These are phyloP conservation scores for Starmerella floris DNA, from an alignment of 805 yeast genomes.

Conservation along the genomic window DNA sequence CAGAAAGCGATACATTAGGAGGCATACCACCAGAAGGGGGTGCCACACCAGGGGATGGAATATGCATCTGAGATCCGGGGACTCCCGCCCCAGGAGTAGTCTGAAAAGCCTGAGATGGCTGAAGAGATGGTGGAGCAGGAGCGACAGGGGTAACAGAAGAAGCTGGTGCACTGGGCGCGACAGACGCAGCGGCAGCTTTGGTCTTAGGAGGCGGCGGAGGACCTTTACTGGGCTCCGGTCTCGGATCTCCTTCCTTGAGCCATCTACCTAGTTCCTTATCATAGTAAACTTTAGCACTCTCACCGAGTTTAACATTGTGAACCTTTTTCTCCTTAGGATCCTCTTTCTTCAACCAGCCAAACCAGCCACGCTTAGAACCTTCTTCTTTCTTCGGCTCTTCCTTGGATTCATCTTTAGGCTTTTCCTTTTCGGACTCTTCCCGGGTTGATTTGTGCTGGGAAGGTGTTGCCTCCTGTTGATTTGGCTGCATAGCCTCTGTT, in stretches of 20 bases:
- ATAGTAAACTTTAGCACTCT: constrained; percentile 58
- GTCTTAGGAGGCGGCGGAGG: constrained; percentile 57
- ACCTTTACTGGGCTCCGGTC: constrained; percentile 31
- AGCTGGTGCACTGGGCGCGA: too few relatives aligned
- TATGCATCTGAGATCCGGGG: too few relatives aligned
- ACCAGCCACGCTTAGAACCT: constrained; percentile 30
- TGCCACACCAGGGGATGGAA: constrained; percentile 3
- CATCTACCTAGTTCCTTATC: constrained; percentile 79
- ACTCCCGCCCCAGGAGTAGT: too few relatives aligned
- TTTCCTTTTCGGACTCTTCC: neutral
- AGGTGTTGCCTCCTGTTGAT: neutral
- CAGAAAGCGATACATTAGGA: constrained; percentile 11
- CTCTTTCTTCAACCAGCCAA: constrained; percentile 48
- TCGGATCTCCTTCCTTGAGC: constrained; percentile 56
- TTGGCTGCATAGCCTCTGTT: neutral
- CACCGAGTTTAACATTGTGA: constrained; percentile 55
- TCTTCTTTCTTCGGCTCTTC: constrained; percentile 11
- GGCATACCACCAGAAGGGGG: constrained; percentile 11
- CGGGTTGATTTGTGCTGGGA: too few relatives aligned
- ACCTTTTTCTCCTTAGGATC: constrained; percentile 52
- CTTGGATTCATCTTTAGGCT: constrained; percentile 4
- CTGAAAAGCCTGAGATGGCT: too few relatives aligned
- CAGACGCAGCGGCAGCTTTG: constrained; percentile 4
- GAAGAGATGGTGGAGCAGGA: neutral
- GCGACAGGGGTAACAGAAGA: too few relatives aligned